These are phyloP conservation scores for Trichoderma arundinaceum DNA, from an alignment of 2,329 filamentous ascomycete species.

Conservation along the genomic window DNA sequence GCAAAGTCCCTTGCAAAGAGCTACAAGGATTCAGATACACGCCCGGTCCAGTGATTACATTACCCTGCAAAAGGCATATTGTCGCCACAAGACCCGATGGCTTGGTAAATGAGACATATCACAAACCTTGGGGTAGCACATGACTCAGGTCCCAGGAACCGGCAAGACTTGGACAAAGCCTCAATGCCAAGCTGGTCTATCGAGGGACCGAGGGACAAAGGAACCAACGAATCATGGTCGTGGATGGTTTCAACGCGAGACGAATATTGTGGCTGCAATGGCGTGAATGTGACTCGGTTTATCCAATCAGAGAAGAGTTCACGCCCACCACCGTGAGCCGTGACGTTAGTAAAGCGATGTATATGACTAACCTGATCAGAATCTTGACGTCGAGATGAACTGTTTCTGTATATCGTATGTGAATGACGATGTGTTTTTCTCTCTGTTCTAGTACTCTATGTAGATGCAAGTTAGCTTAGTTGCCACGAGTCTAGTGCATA, in stretches of 20 bases:
- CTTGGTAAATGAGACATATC: constrained; percentile 1
- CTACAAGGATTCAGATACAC: neutral
- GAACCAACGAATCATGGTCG: neutral
- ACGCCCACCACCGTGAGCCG: neutral
- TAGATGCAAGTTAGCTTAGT: no score
- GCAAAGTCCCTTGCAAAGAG: no score
- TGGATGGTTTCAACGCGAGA: neutral
- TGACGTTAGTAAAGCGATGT: no score
- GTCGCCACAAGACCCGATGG: neutral
- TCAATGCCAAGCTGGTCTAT: neutral
- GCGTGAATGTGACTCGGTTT: no score
- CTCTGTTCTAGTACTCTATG: no score
- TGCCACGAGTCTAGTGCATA: no score
- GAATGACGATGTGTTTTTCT: no score
- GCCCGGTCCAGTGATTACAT: neutral
- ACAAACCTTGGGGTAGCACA: constrained; percentile 17
- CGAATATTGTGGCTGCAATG: neutral
- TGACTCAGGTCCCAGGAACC: constrained; percentile 12
- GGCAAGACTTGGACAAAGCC: neutral
- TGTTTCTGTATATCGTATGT: no score
- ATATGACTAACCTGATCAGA: no score
- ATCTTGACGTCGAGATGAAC: no score
- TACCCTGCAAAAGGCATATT: neutral
- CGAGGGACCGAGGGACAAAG: neutral
- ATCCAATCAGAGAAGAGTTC: neutral